Evolutionary conservation across 495 filamentous ascomycete species (phyloP), one percentile per base, ranked within the genome.

Genomic region (Tetracladium setigerum): DNA sequence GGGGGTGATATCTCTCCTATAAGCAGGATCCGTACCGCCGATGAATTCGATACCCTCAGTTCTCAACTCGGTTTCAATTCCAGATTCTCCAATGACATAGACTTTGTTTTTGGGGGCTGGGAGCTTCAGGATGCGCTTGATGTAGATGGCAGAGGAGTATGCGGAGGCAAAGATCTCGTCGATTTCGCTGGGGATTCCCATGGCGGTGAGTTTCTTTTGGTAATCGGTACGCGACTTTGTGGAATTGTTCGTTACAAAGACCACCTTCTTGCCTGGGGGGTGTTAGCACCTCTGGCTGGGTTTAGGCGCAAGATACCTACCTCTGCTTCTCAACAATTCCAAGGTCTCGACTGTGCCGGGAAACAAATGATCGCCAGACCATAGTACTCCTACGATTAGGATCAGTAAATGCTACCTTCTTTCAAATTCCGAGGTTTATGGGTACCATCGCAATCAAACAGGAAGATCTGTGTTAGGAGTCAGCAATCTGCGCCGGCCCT

Each of bases 211-310:
- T 56, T 96, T 97, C 67, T 90, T 89, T 63, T 82, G 81, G 66
- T 97, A 97, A 57, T 94, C 87, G 18, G 78, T 73, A 14, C 92
- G 86, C 14, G 91, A 95, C 62, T 97, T 97, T 22, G 92, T 97
- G 62, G 87, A 94, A 74, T 99, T 99, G 66, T 99, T 99, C 3
- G 92, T 97, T 38, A 99, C 92, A 62, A 99, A 99, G 49, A 99
- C 81, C 14, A 92, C 71, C 65, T 82, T 86, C 64, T 99, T 99
- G 45, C 87, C 89, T 92, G 22, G 4, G 8, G 10, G 19, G 15
- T 4, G 22, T 60, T 32, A 66, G 47, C 40, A 27, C 35, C 14
- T 22, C 16, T 24, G 4, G 22, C 3, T 27, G 22, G 12, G 47
- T 36, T 15, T 30, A 19, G 31, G 27, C 13, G 16, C 24, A n/a